These are phyloP conservation scores for Aspergillus fumigatiaffinis DNA, from an alignment of 2,329 filamentous ascomycete species.

Conservation along the genomic window DNA sequence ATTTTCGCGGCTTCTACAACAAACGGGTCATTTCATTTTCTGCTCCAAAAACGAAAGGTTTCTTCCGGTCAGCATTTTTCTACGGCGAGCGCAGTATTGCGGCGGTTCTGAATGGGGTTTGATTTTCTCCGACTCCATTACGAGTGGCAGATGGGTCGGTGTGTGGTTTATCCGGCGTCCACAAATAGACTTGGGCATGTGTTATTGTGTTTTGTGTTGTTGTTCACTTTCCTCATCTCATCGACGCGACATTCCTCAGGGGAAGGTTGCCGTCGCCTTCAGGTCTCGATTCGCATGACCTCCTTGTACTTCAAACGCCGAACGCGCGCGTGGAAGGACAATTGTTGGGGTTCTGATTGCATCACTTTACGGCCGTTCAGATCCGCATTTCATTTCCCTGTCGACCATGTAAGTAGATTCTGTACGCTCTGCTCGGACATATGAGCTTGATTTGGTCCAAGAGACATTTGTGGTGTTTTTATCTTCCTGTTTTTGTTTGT, in stretches of 20 bases:
- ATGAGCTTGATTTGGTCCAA: slow-evolving; percentile 14
- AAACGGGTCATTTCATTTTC: slow-evolving; percentile 4
- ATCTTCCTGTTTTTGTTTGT: slow-evolving; percentile 2
- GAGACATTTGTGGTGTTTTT: slow-evolving; percentile 8
- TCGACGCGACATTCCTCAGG: slow-evolving; percentile 20
- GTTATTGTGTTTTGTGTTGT: slow-evolving; percentile 21
- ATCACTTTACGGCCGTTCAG: slow-evolving; percentile 17
- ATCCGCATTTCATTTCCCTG: slow-evolving; percentile 14
- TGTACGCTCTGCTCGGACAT: slow-evolving; percentile 17
- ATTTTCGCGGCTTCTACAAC: neutral
- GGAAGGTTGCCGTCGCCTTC: slow-evolving; percentile 21
- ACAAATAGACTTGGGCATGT: slow-evolving; percentile 42
- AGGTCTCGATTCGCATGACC: slow-evolving; percentile 13
- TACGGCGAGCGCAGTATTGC: slow-evolving; percentile 30
- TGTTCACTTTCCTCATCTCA: slow-evolving; percentile 16
- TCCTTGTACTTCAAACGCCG: slow-evolving; percentile 9
- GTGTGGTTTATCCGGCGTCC: slow-evolving; percentile 39
- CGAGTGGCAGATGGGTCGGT: slow-evolving; percentile 33
- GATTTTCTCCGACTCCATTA: slow-evolving; percentile 24
- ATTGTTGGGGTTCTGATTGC: slow-evolving; percentile 15
- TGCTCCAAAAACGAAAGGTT: slow-evolving; percentile 11
- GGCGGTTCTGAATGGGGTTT: slow-evolving; percentile 24
- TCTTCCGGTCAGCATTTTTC: slow-evolving; percentile 22
- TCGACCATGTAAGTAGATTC: slow-evolving; percentile 19
- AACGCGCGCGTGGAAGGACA: slow-evolving; percentile 8